Evolutionary conservation across 495 filamentous ascomycete species (phyloP), one percentile per base, ranked within the genome.

Genomic region (Neurospora sp.): DNA sequence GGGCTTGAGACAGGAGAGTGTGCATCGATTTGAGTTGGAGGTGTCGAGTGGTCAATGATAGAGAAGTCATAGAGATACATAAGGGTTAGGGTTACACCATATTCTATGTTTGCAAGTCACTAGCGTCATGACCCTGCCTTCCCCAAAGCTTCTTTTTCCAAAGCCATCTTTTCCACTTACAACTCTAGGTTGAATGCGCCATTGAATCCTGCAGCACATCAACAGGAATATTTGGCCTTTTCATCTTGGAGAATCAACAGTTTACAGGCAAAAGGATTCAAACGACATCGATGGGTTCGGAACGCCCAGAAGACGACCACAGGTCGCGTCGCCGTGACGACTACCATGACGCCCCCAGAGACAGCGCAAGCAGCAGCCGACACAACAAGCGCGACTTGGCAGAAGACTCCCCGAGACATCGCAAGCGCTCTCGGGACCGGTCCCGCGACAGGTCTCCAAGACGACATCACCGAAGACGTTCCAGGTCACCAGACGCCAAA

Each of bases 401-500:
- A 35, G 72, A 77, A 40, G 77, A 81, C 18, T n/a, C 70, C 3
- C 69, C 77, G 22, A 75, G 77, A 69, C 72, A 71, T 70, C 73
- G 68, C 37, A 74, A 41, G 12, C 75, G 77, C 37, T 74, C 70
- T 61, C 76, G 75, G 68, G 72, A 76, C 0, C 76, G 78, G 27
- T 74, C 76, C 41, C 74, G 73, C 27, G 74, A 79, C 16, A 68
- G 42, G 12, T 35, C 81, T 38, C 72, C 77, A 65, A 77, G 79
- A 18, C 76, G 75, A 72, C 76, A 75, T 61, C 75, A 74, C 35
- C 75, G 74, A 45, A 74, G 80, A 45, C 82, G 83, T 37, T 85
- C 84, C 14, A 77, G 76, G 70, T 82, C 82, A 18, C 83, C 83
- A 20, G 74, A 76, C 35, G 72, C 76, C 70, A 74, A 70, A 71